Evolutionary conservation across 139 green algal species (phyloP).

Genomic region (Trebouxia sp.): DNA sequence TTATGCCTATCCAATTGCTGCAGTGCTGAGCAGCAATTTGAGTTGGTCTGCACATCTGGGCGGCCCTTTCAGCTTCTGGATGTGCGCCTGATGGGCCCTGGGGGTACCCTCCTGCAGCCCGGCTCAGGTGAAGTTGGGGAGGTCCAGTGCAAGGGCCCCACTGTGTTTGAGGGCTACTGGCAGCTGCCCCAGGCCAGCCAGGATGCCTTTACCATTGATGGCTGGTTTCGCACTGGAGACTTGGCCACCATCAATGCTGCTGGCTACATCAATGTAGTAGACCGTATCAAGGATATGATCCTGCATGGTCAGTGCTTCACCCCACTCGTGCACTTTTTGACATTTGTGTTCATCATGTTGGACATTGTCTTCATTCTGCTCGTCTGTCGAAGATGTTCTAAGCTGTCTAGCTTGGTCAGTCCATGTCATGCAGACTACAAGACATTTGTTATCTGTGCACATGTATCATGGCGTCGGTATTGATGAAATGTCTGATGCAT

Average conservation of each 20-base stretch:
- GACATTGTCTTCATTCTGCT: no score
- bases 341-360: no score
- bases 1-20: neutral
- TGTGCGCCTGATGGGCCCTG: conserved; percentile 63
- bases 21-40: conserved; percentile 52
- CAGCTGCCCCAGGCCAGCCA: conserved; percentile 47
- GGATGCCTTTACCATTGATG: conserved; percentile 46
- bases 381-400: no score
- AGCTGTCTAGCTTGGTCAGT: no score
- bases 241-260: conserved; percentile 47
- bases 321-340: no score
- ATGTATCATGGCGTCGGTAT: no score
- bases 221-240: conserved; percentile 84
- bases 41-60: conserved; percentile 68
- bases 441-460: no score
- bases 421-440: no score
- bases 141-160: conserved; percentile 70
- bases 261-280: conserved; percentile 82
- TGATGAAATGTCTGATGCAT: no score
- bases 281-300: conserved; percentile 92
- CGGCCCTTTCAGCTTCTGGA: conserved; percentile 75
- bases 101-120: conserved; percentile 44
- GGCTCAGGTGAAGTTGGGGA: conserved; percentile 62
- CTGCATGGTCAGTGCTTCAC: conserved; percentile 44
- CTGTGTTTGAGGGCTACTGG: conserved; percentile 77